Evolutionary conservation across 768 basidiomycete species (phyloP).

Genomic region (Pleurotus ostreatus): DNA sequence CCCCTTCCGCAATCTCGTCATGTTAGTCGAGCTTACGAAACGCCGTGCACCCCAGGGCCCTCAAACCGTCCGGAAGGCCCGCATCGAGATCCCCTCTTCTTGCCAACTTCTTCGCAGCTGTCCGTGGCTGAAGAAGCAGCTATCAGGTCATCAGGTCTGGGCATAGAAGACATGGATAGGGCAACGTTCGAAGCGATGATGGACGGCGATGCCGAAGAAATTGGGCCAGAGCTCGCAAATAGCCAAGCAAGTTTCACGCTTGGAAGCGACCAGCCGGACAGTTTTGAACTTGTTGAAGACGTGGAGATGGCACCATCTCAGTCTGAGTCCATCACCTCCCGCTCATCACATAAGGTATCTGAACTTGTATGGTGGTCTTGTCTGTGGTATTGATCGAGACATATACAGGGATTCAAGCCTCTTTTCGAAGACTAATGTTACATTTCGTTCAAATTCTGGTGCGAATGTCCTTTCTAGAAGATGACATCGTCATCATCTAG

Average conservation of each 20-base stretch:
- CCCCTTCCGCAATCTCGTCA: slow-evolving; percentile 28
- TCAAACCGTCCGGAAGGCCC: slow-evolving; percentile 17
- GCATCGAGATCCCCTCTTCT: slow-evolving; percentile 38
- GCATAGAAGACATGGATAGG: slow-evolving; percentile 60
- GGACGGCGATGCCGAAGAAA: slow-evolving; percentile 10
- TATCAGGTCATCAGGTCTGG: slow-evolving; percentile 59
- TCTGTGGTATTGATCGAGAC: not conserved
- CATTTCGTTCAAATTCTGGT: slow-evolving; percentile 3
- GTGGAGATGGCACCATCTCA: slow-evolving; percentile 38
- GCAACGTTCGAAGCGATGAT: slow-evolving; percentile 46
- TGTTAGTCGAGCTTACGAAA: not conserved
- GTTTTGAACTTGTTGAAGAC: slow-evolving; percentile 32
- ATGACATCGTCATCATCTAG: slow-evolving; percentile 27
- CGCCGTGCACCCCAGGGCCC: slow-evolving; percentile 11
- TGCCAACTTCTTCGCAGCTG: slow-evolving; percentile 51
- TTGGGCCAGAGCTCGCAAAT: slow-evolving; percentile 28
- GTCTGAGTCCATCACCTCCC: slow-evolving; percentile 18
- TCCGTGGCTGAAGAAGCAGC: slow-evolving; percentile 50
- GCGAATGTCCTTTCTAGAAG: slow-evolving; percentile 11
- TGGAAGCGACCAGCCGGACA: slow-evolving; percentile 19
- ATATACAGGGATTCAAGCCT: slow-evolving; percentile 39
- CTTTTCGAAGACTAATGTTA: slow-evolving; percentile 43
- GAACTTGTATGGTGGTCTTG: not conserved
- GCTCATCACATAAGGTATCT: slow-evolving; percentile 5
- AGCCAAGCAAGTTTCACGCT: slow-evolving; percentile 14